Percentiles rank a stretch among this genome's conserved stretches.
Evolutionary conservation across 179 eudicot genomes (phyloP).

Genomic region (Amaranthus tricolor): DNA sequence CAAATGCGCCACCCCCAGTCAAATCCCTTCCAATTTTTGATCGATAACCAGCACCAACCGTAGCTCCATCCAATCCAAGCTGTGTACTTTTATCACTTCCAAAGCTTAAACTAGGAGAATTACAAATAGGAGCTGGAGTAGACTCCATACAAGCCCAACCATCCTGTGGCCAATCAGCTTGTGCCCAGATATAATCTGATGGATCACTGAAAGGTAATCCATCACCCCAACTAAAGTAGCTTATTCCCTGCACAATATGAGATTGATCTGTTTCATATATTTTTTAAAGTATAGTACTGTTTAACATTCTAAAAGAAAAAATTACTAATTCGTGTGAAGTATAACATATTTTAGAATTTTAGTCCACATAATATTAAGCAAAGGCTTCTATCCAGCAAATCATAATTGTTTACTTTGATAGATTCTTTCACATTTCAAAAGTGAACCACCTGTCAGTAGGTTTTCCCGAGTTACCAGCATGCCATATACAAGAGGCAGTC

Average conservation of each 20-base stretch:
- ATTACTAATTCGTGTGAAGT: neutral
- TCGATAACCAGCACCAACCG: slow-evolving; percentile 53
- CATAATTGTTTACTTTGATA: neutral
- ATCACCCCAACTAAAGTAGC: slow-evolving; percentile 75
- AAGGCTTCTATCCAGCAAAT: neutral
- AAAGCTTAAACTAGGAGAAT: slow-evolving; percentile 75
- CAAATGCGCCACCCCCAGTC: slow-evolving; percentile 65
- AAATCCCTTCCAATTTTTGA: slow-evolving; percentile 50
- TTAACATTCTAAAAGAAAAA: slow-evolving; percentile 6
- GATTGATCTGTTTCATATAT: neutral
- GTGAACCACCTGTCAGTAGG: neutral
- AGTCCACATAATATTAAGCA: too few relatives aligned
- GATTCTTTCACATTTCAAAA: neutral
- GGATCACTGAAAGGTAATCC: slow-evolving; percentile 38
- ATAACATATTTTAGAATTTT: too few relatives aligned
- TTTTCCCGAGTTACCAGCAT: neutral
- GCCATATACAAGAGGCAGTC: neutral
- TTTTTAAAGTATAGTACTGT: neutral
- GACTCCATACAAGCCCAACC: slow-evolving; percentile 91
- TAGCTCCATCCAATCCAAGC: slow-evolving; percentile 87
- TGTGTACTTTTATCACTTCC: slow-evolving; percentile 60
- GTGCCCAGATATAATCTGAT: slow-evolving; percentile 70
- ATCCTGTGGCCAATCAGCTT: slow-evolving; percentile 90
- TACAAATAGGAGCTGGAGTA: slow-evolving; percentile 72
- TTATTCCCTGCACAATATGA: slow-evolving; percentile 59